Evolutionary conservation across 495 filamentous ascomycete genomes (phyloP).

Genomic region (Penicillium pulvis): DNA sequence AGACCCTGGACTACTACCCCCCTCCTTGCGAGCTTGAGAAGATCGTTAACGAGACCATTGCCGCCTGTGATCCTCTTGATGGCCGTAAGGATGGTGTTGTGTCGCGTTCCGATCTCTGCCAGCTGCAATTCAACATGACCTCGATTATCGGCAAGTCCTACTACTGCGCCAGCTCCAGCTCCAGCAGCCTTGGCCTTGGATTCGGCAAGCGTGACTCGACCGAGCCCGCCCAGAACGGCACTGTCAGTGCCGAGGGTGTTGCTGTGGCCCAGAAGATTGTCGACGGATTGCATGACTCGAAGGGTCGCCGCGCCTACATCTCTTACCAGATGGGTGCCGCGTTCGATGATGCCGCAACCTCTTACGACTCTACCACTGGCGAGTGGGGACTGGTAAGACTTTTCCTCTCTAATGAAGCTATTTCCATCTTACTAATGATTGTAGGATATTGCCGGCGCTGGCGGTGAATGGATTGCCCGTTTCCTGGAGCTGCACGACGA

Average conservation of each 20-base stretch:
- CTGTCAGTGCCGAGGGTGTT: slow-evolving; percentile 38
- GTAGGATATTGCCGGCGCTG: slow-evolving; percentile 30
- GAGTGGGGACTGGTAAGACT: slow-evolving; percentile 35
- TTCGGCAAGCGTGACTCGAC: slow-evolving; percentile 7
- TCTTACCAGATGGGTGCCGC: slow-evolving; percentile 43
- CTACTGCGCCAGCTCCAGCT: slow-evolving; percentile 37
- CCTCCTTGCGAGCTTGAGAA: slow-evolving; percentile 47
- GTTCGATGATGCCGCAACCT: slow-evolving; percentile 47
- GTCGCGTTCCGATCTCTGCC: slow-evolving; percentile 51
- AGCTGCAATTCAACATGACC: slow-evolving; percentile 41
- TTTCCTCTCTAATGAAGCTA: too few relatives aligned
- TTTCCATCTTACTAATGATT: not conserved
- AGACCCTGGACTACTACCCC: slow-evolving; percentile 43
- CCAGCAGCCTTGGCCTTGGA: slow-evolving; percentile 2
- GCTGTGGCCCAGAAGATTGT: slow-evolving; percentile 43
- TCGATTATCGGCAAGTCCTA: slow-evolving; percentile 46
- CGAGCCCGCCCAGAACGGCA: slow-evolving; percentile 47
- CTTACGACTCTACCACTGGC: slow-evolving; percentile 42
- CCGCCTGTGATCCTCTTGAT: slow-evolving; percentile 52
- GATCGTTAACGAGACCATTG: slow-evolving; percentile 46
- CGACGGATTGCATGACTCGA: slow-evolving; percentile 45
- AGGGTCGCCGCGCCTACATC: slow-evolving; percentile 48
- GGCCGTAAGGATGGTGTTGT: slow-evolving; percentile 52
- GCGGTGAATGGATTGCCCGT: slow-evolving; percentile 36
- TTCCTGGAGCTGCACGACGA: slow-evolving; percentile 34